Base-by-base conservation (phyloP, 768 basidiomycete species). In the Leccinum rimulosum region DNA sequence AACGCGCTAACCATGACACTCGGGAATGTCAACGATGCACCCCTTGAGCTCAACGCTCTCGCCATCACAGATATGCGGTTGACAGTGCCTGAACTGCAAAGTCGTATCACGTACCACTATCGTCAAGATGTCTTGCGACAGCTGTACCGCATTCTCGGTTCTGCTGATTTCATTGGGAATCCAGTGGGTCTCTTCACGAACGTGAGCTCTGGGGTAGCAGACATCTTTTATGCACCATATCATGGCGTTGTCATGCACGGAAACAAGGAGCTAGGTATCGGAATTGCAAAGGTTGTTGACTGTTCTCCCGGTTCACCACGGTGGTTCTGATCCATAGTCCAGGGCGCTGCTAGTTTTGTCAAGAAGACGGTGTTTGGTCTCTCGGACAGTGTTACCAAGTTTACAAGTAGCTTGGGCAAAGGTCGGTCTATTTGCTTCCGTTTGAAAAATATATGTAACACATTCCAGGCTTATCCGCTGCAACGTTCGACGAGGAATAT, bases 171-270 rank as follows among this genome's bases (percentile, higher is more conserved):
- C 76, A 90, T 91, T 60, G 90, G 92, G 14, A 95, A 95, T 70
- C 96, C 96, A 4, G 95, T 98, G 49, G 97, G 97, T 10, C 81
- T 99, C 48, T 98, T 99, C 80, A 96, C 91, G 52, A 98, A 98
- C 69, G 95, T 99, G 69, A 96, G 93, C 69, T 97, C 95, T 30
- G 97, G 97, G 11, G 92, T 98, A 6, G 91, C 91, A 55, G 97
- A 99, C 72, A 95, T 98, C 64, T 98, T 99, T 80, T 97, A 98
- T 64, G 96, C 98, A 73, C 97, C 97, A 2, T 97, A 95, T 79
- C 89, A 95, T 58, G 95, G 95, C 35, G 91, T 95, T 31, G 90
- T 99, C 57, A 91, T 96, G 84, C 94, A 94, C 67, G 96, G 96
- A 3, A 96, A 95, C 73, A 89, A 87, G 68, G 96, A 98, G 58